Percentiles rank a stretch among this genome's conserved stretches.
These are phyloP conservation scores for Schwanniomyces etchellsii DNA, from an alignment of 1,139 yeast species.

Conservation along the genomic window DNA sequence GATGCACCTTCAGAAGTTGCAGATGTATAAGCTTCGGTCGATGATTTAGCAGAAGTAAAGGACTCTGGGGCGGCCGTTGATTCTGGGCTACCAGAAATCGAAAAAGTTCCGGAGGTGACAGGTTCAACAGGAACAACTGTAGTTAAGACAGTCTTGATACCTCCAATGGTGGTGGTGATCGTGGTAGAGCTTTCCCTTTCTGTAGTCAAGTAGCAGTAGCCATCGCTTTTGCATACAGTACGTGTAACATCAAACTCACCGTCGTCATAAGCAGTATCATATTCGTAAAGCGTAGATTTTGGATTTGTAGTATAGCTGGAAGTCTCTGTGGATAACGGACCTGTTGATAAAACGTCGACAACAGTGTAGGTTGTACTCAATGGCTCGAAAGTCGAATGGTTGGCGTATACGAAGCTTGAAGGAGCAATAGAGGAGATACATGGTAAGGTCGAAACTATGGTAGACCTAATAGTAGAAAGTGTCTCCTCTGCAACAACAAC, in stretches of 20 bases:
- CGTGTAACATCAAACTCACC: slow-evolving; percentile 20
- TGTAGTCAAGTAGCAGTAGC: slow-evolving; percentile 32
- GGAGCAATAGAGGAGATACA: slow-evolving; percentile 18
- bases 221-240: slow-evolving; percentile 29
- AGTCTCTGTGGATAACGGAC: slow-evolving; percentile 6
- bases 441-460: slow-evolving; percentile 19
- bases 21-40: neutral
- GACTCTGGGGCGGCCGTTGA: slow-evolving; percentile 4
- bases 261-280: slow-evolving; percentile 23
- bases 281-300: slow-evolving; percentile 22
- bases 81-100: slow-evolving; percentile 5
- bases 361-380: slow-evolving; percentile 6
- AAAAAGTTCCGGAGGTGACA: slow-evolving; percentile 2
- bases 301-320: slow-evolving; percentile 5
- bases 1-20: neutral
- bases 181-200: slow-evolving; percentile 29
- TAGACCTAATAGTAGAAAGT: slow-evolving; percentile 22
- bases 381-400: slow-evolving; percentile 10
- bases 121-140: slow-evolving; percentile 10
- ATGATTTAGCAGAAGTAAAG: slow-evolving; percentile 6
- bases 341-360: slow-evolving; percentile 7
- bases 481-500: slow-evolving; percentile 20
- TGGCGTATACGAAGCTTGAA: slow-evolving; percentile 20
- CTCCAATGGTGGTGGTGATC: slow-evolving; percentile 35
- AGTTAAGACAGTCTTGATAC: slow-evolving; percentile 35